These are phyloP conservation scores for Zizania palustris DNA, from an alignment of 202 grass and related monocot species.

Conservation along the genomic window DNA sequence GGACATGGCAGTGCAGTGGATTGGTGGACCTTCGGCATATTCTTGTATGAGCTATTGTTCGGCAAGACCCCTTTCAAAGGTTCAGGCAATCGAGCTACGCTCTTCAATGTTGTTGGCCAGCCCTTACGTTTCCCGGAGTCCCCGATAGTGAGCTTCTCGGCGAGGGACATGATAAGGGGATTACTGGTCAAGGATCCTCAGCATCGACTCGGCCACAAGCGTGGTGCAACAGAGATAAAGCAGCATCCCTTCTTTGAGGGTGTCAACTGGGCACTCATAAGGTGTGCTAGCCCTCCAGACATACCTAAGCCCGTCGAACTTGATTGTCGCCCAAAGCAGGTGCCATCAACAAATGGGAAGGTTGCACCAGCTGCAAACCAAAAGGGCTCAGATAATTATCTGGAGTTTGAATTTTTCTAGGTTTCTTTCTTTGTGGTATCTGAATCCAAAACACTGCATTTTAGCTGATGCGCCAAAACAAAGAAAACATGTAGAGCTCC, in stretches of 20 bases:
- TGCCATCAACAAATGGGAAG: slow-evolving; percentile 53
- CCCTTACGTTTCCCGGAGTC: slow-evolving; percentile 70
- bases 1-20: slow-evolving; percentile 75
- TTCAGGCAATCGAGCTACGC: slow-evolving; percentile 76
- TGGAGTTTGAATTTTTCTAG: slow-evolving; percentile 90
- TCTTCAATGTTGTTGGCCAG: slow-evolving; percentile 79
- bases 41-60: slow-evolving; percentile 76
- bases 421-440: slow-evolving; percentile 22
- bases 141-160: slow-evolving; percentile 65
- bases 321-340: slow-evolving; percentile 53
- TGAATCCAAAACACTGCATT: slow-evolving; percentile 28
- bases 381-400: slow-evolving; percentile 71
- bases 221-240: slow-evolving; percentile 70
- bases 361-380: slow-evolving; percentile 49
- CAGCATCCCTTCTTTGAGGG: slow-evolving; percentile 74
- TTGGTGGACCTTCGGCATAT: slow-evolving; percentile 89
- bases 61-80: slow-evolving; percentile 85
- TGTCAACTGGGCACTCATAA: slow-evolving; percentile 74
- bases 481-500: slow-evolving; percentile 40
- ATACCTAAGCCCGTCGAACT: slow-evolving; percentile 70
- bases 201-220: slow-evolving; percentile 65
- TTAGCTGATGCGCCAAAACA: slow-evolving; percentile 19
- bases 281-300: slow-evolving; percentile 72
- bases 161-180: slow-evolving; percentile 77
- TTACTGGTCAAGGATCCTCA: slow-evolving; percentile 81